These are phyloP conservation scores for Ormosia emarginata DNA, from an alignment of 306 rosid genomes.

Conservation along the genomic window DNA sequence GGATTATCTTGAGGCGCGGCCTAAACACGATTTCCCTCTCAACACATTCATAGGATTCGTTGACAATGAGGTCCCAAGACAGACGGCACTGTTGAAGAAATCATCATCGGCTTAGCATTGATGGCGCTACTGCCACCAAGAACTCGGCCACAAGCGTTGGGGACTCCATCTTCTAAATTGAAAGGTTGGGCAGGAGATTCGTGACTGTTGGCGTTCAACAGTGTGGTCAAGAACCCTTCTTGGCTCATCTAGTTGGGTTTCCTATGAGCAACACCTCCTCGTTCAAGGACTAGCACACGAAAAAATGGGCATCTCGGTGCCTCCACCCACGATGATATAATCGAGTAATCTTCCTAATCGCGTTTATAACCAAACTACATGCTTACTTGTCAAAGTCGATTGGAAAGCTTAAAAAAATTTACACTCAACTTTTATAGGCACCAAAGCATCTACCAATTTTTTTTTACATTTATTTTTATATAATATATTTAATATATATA, in stretches of 20 bases:
- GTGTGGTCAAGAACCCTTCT: conserved; percentile 79
- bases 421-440: too few relatives aligned
- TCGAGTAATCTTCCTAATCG: conserved; percentile 79
- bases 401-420: too few relatives aligned
- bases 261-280: conserved; percentile 56
- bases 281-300: conserved; percentile 67
- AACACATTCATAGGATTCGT: conserved; percentile 78
- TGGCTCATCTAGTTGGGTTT: conserved; percentile 53
- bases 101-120: conserved; percentile 76
- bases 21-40: conserved; percentile 67
- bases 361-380: conserved; percentile 66
- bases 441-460: too few relatives aligned
- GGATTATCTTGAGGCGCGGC: conserved; percentile 54
- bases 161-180: conserved; percentile 80
- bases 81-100: conserved; percentile 37
- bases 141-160: conserved; percentile 84
- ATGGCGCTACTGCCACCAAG: conserved; percentile 96
- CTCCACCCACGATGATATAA: conserved; percentile 86
- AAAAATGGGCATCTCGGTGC: conserved; percentile 87
- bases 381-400: too few relatives aligned
- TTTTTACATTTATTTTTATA: too few relatives aligned
- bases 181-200: conserved; percentile 71
- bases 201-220: conserved; percentile 30
- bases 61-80: conserved; percentile 60
- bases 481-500: too few relatives aligned